Percentiles rank a stretch among this genome's conserved stretches.
These are phyloP conservation scores for Glycyrrhiza uralensis DNA, from an alignment of 306 rosid genomes.

Conservation along the genomic window DNA sequence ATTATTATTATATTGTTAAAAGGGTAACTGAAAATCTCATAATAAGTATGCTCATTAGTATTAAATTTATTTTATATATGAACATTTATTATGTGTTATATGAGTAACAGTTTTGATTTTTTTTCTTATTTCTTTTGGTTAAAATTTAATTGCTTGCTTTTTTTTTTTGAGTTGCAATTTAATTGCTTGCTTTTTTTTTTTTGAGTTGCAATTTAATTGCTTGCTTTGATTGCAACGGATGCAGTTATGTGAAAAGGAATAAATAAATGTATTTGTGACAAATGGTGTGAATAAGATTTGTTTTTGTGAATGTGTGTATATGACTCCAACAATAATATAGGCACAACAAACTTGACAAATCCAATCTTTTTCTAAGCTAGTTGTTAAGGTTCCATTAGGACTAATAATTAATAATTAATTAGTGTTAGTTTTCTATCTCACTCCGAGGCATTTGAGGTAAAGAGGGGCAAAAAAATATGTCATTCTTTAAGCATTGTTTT, in stretches of 20 bases:
- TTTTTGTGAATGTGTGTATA: not conserved
- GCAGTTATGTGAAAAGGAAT: not conserved
- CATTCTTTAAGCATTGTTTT: conserved; percentile 25
- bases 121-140: not conserved
- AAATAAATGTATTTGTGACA: not conserved
- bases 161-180: too few species aligned
- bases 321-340: conserved; percentile 21
- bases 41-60: not conserved
- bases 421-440: not conserved
- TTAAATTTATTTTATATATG: not conserved
- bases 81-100: not conserved
- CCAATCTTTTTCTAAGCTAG: conserved; percentile 9
- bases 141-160: too few species aligned
- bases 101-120: not conserved
- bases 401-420: conserved; percentile 18
- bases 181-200: too few species aligned
- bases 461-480: not conserved
- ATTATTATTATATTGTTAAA: not conserved
- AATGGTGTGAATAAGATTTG: not conserved
- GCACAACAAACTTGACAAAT: conserved; percentile 42
- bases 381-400: conserved; percentile 19
- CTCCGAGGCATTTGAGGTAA: not conserved
- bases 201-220: not conserved
- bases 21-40: conserved; percentile 14
- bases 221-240: not conserved